Evolutionary conservation across 2,329 filamentous ascomycete species (phyloP).

Genomic region (Fonsecaea monophora): DNA sequence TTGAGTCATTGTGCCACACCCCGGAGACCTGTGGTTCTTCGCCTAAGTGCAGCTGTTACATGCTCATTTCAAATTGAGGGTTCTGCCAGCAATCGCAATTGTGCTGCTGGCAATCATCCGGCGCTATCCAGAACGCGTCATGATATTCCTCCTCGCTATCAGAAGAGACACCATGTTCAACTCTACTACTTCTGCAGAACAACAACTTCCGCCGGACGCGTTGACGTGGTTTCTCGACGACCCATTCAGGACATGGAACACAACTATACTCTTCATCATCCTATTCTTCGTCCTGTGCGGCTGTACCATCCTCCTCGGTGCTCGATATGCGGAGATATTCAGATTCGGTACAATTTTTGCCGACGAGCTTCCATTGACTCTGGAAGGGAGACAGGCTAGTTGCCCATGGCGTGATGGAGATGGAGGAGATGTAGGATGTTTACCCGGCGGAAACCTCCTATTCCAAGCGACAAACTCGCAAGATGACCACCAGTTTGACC

Average conservation of each 20-base stretch:
- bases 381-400: conserved; percentile 2
- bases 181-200: neutral
- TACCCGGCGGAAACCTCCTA: neutral
- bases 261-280: conserved; percentile 24
- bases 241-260: conserved; percentile 33
- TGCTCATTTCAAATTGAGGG: neutral
- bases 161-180: neutral
- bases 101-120: conserved; percentile 1
- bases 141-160: neutral
- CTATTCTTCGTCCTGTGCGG: conserved; percentile 12
- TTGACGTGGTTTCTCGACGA: conserved; percentile 27
- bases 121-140: neutral
- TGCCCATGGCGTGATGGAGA: neutral
- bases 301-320: conserved; percentile 24
- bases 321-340: conserved; percentile 28
- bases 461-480: neutral
- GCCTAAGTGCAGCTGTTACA: neutral
- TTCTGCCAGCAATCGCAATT: neutral
- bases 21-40: neutral
- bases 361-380: conserved; percentile 13
- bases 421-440: neutral
- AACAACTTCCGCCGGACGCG: neutral
- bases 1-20: conserved; percentile 25
- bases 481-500: conserved; percentile 4
- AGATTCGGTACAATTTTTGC: neutral